Evolutionary conservation across 2,329 filamentous ascomycete genomes (phyloP).

Genomic region (Cladobotryum protrusum): DNA sequence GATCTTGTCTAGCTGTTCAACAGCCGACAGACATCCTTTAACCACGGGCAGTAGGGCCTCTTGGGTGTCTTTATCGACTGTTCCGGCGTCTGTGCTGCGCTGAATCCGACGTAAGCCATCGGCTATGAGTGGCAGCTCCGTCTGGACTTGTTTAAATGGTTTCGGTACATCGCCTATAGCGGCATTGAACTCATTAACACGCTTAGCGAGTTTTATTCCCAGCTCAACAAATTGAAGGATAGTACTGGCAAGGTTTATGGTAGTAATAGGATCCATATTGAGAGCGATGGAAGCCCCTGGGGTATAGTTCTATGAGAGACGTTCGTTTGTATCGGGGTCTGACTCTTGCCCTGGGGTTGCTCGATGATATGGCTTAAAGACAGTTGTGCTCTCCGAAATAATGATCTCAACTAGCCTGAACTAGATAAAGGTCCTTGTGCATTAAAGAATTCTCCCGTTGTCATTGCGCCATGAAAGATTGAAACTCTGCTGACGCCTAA

Average conservation of each 20-base stretch:
- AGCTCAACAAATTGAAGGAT: constrained; percentile 5
- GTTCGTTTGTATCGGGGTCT: too few relatives aligned
- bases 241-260: not conserved
- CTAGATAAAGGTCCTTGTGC: too few relatives aligned
- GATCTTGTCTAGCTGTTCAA: not conserved
- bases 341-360: too few relatives aligned
- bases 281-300: too few relatives aligned
- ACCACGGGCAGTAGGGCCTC: constrained; percentile 6
- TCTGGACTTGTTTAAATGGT: not conserved
- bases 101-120: constrained; percentile 3
- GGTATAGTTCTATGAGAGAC: too few relatives aligned
- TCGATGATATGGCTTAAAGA: too few relatives aligned
- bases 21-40: not conserved
- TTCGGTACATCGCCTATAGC: not conserved
- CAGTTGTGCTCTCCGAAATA: too few relatives aligned
- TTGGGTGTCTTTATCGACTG: not conserved
- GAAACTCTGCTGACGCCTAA: too few relatives aligned
- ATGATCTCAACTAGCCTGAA: too few relatives aligned
- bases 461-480: too few relatives aligned
- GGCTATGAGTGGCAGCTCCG: constrained; percentile 1
- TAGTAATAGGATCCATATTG: constrained; percentile 2
- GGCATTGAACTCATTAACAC: constrained; percentile 2
- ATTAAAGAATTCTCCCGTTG: too few relatives aligned
- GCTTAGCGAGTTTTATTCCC: not conserved
- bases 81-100: not conserved